A percentile compares a stretch with the other conserved stretches of the same genome.
These are phyloP conservation scores for Mycosphaerella sp. DNA, from an alignment of 2,329 filamentous ascomycete genomes.

Conservation along the genomic window DNA sequence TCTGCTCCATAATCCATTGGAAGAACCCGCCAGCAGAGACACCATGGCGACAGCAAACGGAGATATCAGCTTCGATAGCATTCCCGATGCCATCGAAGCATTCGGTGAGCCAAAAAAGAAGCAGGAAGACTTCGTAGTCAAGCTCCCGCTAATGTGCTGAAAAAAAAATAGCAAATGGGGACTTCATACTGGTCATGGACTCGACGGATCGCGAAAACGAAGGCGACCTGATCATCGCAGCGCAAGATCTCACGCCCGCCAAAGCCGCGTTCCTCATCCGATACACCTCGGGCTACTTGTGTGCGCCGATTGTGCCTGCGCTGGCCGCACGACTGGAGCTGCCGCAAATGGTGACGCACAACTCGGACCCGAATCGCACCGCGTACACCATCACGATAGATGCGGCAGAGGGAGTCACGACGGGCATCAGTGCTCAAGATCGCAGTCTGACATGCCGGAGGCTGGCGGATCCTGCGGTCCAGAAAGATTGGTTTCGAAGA, in stretches of 20 bases:
- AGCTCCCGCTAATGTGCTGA: too few species aligned
- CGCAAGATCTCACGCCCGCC: constrained; percentile 70
- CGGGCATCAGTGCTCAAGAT: constrained; percentile 86
- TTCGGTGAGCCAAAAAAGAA: constrained; percentile 37
- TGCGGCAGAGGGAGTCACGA: constrained; percentile 65
- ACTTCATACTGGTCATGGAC: constrained; percentile 96
- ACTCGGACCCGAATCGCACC: constrained; percentile 74
- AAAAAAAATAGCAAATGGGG: constrained; percentile 52
- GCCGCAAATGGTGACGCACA: constrained; percentile 81
- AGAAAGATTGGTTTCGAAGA: constrained; percentile 60
- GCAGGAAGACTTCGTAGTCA: too few species aligned
- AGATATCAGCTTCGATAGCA: constrained; percentile 39
- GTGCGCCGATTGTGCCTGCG: constrained; percentile 68
- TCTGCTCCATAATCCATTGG: background rate
- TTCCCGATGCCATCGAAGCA: constrained; percentile 42
- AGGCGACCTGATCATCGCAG: constrained; percentile 94
- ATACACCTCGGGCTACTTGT: constrained; percentile 82
- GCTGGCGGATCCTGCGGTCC: constrained; percentile 62
- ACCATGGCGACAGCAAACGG: constrained; percentile 28
- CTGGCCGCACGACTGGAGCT: constrained; percentile 67
- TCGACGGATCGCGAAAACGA: constrained; percentile 91
- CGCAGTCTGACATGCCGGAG: constrained; percentile 72
- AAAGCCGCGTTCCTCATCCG: constrained; percentile 97
- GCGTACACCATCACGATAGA: constrained; percentile 92
- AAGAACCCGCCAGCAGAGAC: background rate